Percentiles rank a stretch among this genome's conserved stretches.
Conservation (phyloP, 169 alveolate species). For the Plasmodium gallinaceum region DNA sequence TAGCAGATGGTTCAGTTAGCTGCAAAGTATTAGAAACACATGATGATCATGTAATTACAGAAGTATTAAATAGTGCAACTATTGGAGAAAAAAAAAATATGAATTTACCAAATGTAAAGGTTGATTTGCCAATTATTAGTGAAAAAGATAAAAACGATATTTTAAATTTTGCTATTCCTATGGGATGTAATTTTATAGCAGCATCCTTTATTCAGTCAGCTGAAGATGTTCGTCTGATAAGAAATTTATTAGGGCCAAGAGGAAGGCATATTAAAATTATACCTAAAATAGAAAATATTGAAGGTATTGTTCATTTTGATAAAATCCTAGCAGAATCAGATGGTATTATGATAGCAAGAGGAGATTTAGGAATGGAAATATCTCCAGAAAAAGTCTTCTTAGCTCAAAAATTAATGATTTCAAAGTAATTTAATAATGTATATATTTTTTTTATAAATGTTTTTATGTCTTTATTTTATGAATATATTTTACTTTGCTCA, state of each 20-base stretch:
- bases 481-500: background rate
- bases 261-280: conserved; percentile 97
- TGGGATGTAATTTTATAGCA: conserved; percentile 96
- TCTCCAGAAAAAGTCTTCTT: conserved; percentile 97
- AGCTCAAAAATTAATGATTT: conserved; percentile 97
- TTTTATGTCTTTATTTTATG: background rate
- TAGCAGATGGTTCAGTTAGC: conserved; percentile 97
- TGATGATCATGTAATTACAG: conserved; percentile 88
- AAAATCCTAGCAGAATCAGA: conserved; percentile 95
- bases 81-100: conserved; percentile 98
- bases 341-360: conserved; percentile 99
- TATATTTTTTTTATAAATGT: background rate
- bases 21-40: conserved; percentile 93
- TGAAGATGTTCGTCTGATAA: conserved; percentile 84
- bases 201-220: conserved; percentile 91
- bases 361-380: conserved; percentile 99
- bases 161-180: conserved; percentile 96
- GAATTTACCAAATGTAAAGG: conserved; percentile 98
- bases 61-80: conserved; percentile 93
- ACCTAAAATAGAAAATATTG: conserved; percentile 97
- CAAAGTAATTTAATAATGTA: conserved; percentile 81
- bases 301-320: conserved; percentile 96
- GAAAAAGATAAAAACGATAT: conserved; percentile 98
- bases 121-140: conserved; percentile 97
- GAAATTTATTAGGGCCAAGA: conserved; percentile 86